Percentiles rank a stretch among this genome's conserved stretches.
Evolutionary conservation across 1,139 yeast species (phyloP).

Genomic region (Geotrichum citri-aurantii): DNA sequence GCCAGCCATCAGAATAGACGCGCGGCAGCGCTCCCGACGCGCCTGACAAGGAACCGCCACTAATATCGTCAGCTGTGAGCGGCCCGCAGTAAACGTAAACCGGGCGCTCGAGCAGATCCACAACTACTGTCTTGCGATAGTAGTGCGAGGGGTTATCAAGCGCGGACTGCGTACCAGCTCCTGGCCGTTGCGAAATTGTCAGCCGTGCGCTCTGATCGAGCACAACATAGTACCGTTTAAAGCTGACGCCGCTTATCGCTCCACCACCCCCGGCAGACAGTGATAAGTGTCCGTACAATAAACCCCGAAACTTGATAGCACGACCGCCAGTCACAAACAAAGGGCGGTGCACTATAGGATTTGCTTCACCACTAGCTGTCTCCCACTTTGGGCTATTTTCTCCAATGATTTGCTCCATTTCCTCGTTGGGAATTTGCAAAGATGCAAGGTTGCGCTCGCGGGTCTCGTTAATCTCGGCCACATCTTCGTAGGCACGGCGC

Average conservation of each 20-base stretch:
- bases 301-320: neutral
- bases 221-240: neutral
- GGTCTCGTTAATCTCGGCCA: constrained; percentile 35
- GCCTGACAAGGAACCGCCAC: neutral
- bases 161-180: neutral
- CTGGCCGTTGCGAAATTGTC: neutral
- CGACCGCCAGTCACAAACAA: constrained; percentile 35
- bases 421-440: constrained; percentile 49
- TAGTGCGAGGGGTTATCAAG: neutral
- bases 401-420: constrained; percentile 1
- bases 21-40: constrained; percentile 44
- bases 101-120: neutral
- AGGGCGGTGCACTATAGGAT: constrained; percentile 40
- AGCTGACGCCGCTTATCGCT: neutral
- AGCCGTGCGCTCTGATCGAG: neutral
- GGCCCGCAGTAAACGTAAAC: neutral
- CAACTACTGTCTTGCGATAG: neutral
- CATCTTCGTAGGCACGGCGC: constrained; percentile 42
- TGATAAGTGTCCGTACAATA: neutral
- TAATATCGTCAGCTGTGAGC: neutral
- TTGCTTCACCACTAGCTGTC: constrained; percentile 29
- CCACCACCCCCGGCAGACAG: neutral
- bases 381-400: constrained; percentile 49
- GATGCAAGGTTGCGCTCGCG: constrained; percentile 45
- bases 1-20: constrained; percentile 77